Evolutionary conservation across 2,329 filamentous ascomycete species (phyloP), one percentile per base, ranked within the genome.

Genomic region (Xylogone sp.): DNA sequence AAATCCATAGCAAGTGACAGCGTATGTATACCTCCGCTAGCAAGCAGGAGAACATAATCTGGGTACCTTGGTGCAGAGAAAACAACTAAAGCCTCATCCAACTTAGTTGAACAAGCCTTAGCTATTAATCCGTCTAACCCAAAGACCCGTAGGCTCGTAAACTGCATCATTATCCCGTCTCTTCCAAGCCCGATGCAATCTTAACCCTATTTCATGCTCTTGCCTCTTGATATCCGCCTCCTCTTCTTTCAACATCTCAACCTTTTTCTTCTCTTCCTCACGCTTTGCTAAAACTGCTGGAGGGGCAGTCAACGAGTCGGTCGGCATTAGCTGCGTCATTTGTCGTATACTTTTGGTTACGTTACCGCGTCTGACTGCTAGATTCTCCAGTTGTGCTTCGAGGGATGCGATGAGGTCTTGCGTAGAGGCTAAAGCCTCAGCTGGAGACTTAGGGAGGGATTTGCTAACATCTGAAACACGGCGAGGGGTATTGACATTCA

Each of bases 201-300:
- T 86, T 61, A 94, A 71, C 1, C 89, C 89, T 42, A 92, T 71
- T 51, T 94, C 88, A 63, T 93, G 87, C 68, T 91, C 86, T 67
- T 93, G 84, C 56, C 83, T 78, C 68, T 83, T 80, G 21, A 94
- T 81, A 56, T 91, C 87, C 3, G 84, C 80, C 31, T 93, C 75
- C 65, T 92, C 87, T 47, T 71, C 69, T 53, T 79, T 78, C 48
- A 92, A 73, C 20, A 73, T 76, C 56, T 85, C 81, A 0, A 94
- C 82, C 64, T 87, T 90, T 61, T 70, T 73, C 63, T 79, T 79
- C 56, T 81, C 78, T 52, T 76, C 73, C 21, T 75, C 72, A 42
- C 74, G 70, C 67, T 83, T 84, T 68, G 68, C 81, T 39, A 75
- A 59, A 29, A 88, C 84, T 46, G 87, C 80, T 8, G 83, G 77